A percentile compares a stretch with the other conserved stretches of the same genome.
phyloP scores from a whole-genome alignment of 2,329 filamentous ascomycete species.

The Fusarium buharicum region DNA sequence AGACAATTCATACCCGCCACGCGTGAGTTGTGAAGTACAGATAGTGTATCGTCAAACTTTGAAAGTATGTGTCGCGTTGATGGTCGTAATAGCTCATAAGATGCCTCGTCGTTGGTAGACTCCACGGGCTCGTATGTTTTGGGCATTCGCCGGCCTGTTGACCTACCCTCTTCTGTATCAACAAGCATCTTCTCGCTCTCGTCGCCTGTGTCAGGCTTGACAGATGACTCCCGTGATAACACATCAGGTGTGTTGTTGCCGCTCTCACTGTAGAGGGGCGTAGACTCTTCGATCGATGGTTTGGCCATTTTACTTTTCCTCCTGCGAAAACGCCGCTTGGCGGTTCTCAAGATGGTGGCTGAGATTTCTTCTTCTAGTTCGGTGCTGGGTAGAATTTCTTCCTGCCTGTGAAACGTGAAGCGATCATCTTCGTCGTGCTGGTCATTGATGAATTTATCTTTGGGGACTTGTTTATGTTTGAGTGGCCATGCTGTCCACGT shows the following conservation, averaged over 20 bases:
- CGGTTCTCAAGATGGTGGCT: conserved; percentile 71
- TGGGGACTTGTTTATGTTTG: conserved; percentile 68
- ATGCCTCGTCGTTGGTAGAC: conserved; percentile 76
- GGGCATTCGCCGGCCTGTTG: background rate
- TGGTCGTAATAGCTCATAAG: conserved; percentile 72
- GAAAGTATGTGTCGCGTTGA: conserved; percentile 75
- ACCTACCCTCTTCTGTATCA: conserved; percentile 5
- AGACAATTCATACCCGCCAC: conserved; percentile 57
- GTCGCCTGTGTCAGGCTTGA: conserved; percentile 25
- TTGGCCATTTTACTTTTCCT: conserved; percentile 36
- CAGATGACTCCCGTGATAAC: conserved; percentile 35
- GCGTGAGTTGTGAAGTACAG: conserved; percentile 74
- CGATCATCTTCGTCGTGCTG: conserved; percentile 59
- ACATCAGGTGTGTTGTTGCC: conserved; percentile 12
- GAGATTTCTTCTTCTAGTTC: conserved; percentile 76
- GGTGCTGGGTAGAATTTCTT: conserved; percentile 62
- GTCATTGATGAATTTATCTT: conserved; percentile 61
- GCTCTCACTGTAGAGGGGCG: conserved; percentile 11
- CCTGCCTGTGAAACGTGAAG: conserved; percentile 61
- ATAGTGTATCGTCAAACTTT: conserved; percentile 75
- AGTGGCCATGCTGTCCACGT: conserved; percentile 90
- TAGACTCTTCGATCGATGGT: conserved; percentile 39
- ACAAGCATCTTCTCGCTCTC: conserved; percentile 33
- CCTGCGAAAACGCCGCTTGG: conserved; percentile 70
- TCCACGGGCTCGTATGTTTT: conserved; percentile 62